Evolutionary conservation across 495 filamentous ascomycete species (phyloP).

Genomic region (Daldinia concentrica): DNA sequence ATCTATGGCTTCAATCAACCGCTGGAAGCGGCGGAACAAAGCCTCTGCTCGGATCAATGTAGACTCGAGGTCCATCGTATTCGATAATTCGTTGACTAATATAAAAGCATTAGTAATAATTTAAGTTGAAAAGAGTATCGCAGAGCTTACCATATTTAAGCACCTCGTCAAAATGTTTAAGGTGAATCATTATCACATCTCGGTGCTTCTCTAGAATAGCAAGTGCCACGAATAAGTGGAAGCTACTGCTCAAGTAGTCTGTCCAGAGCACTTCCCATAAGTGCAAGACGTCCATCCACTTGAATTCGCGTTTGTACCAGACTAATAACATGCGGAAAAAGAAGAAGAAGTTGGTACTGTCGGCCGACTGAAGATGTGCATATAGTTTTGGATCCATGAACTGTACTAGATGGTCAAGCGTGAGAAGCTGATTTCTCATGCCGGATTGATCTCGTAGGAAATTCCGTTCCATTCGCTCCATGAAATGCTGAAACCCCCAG

Average conservation of each 20-base stretch:
- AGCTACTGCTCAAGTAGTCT: constrained; percentile 84
- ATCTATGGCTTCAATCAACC: constrained; percentile 87
- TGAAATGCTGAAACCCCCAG: constrained; percentile 95
- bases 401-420: constrained; percentile 91
- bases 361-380: constrained; percentile 84
- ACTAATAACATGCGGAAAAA: constrained; percentile 99
- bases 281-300: constrained; percentile 83
- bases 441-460: constrained; percentile 95
- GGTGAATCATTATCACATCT: constrained; percentile 91
- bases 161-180: constrained; percentile 96
- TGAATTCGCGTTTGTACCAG: constrained; percentile 98
- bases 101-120: constrained; percentile 23
- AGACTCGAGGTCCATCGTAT: constrained; percentile 86
- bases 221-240: constrained; percentile 93
- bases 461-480: constrained; percentile 98
- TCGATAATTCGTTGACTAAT: constrained; percentile 90
- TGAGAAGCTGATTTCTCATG: constrained; percentile 90
- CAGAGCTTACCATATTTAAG: constrained; percentile 84
- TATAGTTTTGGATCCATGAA: constrained; percentile 97
- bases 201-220: constrained; percentile 97
- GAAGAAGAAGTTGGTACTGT: constrained; percentile 99
- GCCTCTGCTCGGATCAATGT: constrained; percentile 87
- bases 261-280: constrained; percentile 97
- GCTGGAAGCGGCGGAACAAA: constrained; percentile 86
- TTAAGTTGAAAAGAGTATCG: constrained; percentile 1